Percentiles rank a stretch among this genome's conserved stretches.
These are phyloP conservation scores for Annona cherimola DNA, from an alignment of 164 flowering plant species.

Conservation along the genomic window DNA sequence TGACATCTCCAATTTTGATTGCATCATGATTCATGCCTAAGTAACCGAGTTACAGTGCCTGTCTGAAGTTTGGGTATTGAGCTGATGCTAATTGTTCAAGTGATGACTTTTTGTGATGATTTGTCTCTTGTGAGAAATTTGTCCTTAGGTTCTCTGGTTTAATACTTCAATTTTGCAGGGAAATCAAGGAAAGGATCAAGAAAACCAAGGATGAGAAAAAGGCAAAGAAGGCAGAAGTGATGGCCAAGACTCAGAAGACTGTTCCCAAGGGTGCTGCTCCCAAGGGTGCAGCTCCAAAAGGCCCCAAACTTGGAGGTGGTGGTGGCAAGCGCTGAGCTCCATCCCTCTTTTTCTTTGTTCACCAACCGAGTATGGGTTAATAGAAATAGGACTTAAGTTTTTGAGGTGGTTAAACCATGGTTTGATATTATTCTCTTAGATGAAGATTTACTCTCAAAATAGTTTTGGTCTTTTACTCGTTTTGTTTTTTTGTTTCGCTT, in stretches of 20 bases:
- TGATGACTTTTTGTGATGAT: not conserved
- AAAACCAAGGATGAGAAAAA: constrained; percentile 51
- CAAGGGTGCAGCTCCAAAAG: constrained; percentile 38
- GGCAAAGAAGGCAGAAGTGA: constrained; percentile 47
- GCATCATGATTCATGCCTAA: too few species aligned
- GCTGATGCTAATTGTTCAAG: not conserved
- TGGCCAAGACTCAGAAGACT: constrained; percentile 31
- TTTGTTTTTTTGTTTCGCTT: not conserved
- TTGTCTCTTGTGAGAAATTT: not conserved
- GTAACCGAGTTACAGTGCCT: too few species aligned
- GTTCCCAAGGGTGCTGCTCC: constrained; percentile 28
- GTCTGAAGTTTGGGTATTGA: too few species aligned
- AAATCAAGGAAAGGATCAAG: constrained; percentile 47
- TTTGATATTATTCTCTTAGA: not conserved
- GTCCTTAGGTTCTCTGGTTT: not conserved
- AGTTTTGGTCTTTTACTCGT: not conserved
- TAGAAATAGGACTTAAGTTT: not conserved
- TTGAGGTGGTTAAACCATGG: not conserved
- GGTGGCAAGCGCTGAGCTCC: constrained; percentile 40
- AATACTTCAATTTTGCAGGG: constrained; percentile 19
- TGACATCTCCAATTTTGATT: too few species aligned
- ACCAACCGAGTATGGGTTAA: not conserved
- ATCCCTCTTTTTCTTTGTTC: not conserved
- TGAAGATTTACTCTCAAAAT: too few species aligned
- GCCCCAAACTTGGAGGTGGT: constrained; percentile 46